Percentiles rank a stretch among this genome's conserved stretches.
Evolutionary conservation across 495 filamentous ascomycete genomes (phyloP).

Genomic region (Penicillium simplicissimum): DNA sequence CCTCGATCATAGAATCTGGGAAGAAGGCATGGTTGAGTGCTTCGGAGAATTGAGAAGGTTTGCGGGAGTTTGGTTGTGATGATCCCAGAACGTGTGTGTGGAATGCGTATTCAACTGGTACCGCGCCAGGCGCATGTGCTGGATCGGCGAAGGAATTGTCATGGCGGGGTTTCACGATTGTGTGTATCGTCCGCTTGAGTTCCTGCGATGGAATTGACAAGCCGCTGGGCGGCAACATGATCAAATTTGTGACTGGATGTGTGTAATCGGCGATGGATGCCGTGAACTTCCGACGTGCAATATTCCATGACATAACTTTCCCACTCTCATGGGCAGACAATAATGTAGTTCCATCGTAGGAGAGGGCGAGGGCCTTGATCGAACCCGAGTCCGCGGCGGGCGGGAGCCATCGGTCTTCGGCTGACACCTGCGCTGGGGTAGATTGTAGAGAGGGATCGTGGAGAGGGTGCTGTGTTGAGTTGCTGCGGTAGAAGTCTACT

Average conservation of each 20-base stretch:
- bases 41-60: constrained; percentile 43
- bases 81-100: constrained; percentile 58
- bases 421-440: constrained; percentile 58
- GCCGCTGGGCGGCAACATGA: constrained; percentile 63
- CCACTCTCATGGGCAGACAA: constrained; percentile 81
- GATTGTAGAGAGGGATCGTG: constrained; percentile 55
- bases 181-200: constrained; percentile 53
- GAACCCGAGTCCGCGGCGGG: constrained; percentile 61
- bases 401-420: constrained; percentile 59
- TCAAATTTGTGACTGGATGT: constrained; percentile 76
- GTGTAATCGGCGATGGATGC: constrained; percentile 66
- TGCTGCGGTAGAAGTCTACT: constrained; percentile 70
- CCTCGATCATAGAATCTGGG: constrained; percentile 54
- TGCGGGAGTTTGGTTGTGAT: constrained; percentile 13
- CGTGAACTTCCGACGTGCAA: constrained; percentile 62
- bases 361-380: constrained; percentile 63
- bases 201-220: constrained; percentile 45
- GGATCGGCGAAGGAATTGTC: constrained; percentile 45
- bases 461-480: constrained; percentile 51
- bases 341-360: constrained; percentile 78
- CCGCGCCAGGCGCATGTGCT: constrained; percentile 46
- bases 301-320: constrained; percentile 77
- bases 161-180: constrained; percentile 71
- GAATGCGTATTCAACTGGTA: constrained; percentile 68
- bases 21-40: constrained; percentile 56